Evolutionary conservation across 148 eudicot genomes (phyloP), one percentile per base, ranked within the genome.

Genomic region (Pharnaceum exiguum): DNA sequence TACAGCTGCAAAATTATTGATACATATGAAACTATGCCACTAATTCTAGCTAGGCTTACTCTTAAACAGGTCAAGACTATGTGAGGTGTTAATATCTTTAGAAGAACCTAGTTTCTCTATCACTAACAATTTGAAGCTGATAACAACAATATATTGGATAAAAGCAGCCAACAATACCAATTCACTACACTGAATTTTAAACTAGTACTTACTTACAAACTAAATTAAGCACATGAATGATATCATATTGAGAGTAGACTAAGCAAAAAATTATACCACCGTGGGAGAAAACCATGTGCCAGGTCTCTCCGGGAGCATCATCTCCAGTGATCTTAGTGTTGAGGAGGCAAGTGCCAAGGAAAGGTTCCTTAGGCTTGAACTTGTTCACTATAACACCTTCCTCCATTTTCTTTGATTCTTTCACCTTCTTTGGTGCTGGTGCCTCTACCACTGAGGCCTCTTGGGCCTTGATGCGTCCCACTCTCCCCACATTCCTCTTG

Each of bases 221-320:
- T 42, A 42, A 15, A 3, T n/a, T 9, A 45, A 45, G 13, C 49
- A 45, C 22, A 13, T 18, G n/a, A 18, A 53, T 21, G 32, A 19
- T 2, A 53, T 18, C 2, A 53, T 6, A 21, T 46, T 16, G 10
- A 7, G n/a, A 32, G 10, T 23, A 3, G 17, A 29, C 21, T 6
- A 10, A 1, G 2, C 5, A 17, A 22, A n/a, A 15, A 3, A 46
- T 32, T 8, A 43, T 79, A 94, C 99, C 99, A 53, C 89, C 95
- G 55, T 91, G 88, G 75, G 62, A 51, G 72, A 94, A 89, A 71
- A 94, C 95, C 96, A 94, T 94, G 73, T 94, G 99, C 95, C 96
- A 89, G 28, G 99, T 94, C 60, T 94, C 99, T 53, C 99, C 99
- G 22, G 96, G 99, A 23, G 99, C 96, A 82, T 89, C 95, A 62